Evolutionary conservation across 1,284 basidiomycete genomes (phyloP).

Genomic region (Trichosporon asahii): DNA sequence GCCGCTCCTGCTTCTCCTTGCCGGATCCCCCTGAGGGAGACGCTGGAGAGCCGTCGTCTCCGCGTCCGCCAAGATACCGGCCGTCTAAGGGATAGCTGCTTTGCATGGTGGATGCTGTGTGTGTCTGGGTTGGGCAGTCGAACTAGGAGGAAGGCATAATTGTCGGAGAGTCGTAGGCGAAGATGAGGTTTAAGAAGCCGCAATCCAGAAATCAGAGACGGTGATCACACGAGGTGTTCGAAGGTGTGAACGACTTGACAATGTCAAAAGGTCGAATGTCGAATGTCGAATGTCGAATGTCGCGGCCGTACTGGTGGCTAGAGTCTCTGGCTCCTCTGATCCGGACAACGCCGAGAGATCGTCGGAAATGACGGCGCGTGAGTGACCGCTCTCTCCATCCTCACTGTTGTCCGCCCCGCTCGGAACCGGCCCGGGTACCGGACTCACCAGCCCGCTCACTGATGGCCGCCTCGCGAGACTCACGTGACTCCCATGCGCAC

Average conservation of each 20-base stretch:
- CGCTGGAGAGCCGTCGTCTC: neutral
- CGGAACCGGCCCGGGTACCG: slow-evolving; percentile 1
- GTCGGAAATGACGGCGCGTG: neutral
- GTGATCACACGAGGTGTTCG: neutral
- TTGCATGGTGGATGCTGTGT: neutral
- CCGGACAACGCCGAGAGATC: neutral
- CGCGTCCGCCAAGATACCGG: neutral
- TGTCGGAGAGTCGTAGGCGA: neutral
- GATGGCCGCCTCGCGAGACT: neutral
- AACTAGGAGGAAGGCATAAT: neutral
- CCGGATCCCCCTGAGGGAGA: neutral
- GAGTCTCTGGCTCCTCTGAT: neutral
- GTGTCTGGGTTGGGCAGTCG: too few species aligned
- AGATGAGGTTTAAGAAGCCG: neutral
- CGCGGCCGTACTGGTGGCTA: neutral
- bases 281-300: too few species aligned
- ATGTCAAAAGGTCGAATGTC: neutral
- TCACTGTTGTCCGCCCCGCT: neutral
- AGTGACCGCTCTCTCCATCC: neutral
- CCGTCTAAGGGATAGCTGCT: neutral
- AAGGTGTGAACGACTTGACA: neutral
- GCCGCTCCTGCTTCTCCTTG: slow-evolving; percentile 32
- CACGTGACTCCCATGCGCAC: slow-evolving; percentile 11
- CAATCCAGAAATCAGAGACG: neutral
- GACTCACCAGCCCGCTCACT: neutral